Evolutionary conservation across 106 monocot species (phyloP).

Genomic region (Ottelia alismoides): DNA sequence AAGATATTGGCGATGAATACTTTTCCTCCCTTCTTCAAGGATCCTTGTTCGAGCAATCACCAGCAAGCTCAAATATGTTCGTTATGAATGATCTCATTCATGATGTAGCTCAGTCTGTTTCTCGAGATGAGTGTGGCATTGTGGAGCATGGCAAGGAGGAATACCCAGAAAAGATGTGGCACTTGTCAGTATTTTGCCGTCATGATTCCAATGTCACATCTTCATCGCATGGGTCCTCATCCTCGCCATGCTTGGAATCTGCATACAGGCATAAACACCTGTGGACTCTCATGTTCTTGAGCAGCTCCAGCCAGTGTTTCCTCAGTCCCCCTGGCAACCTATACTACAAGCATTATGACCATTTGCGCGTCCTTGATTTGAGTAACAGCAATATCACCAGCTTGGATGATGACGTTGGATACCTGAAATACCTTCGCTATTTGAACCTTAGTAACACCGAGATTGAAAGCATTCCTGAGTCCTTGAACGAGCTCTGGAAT

Average conservation of each 20-base stretch:
- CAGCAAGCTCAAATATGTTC: not conserved
- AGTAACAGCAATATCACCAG: not conserved
- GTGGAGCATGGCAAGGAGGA: not conserved
- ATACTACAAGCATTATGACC: not conserved
- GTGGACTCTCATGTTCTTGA: not conserved
- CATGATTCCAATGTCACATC: not conserved
- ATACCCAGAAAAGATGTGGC: not conserved
- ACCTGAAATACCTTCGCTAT: not conserved
- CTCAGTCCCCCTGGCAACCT: not conserved
- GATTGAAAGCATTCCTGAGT: conserved; percentile 1
- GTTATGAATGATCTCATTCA: not conserved
- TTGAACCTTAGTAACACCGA: not conserved
- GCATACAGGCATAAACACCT: not conserved
- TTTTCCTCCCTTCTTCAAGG: not conserved
- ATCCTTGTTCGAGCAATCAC: not conserved
- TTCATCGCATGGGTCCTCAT: not conserved
- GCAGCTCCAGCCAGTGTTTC: not conserved
- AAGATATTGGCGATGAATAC: not conserved
- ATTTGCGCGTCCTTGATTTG: not conserved
- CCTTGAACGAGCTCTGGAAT: not conserved
- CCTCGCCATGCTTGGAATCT: not conserved
- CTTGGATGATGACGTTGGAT: not conserved
- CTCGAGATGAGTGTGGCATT: not conserved
- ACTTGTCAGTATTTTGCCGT: not conserved
- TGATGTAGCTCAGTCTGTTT: not conserved